A percentile compares a stretch with the other conserved stretches of the same genome.
Conservation (phyloP, 2,329 filamentous ascomycete species). For the Niveomyces coronatus region DNA sequence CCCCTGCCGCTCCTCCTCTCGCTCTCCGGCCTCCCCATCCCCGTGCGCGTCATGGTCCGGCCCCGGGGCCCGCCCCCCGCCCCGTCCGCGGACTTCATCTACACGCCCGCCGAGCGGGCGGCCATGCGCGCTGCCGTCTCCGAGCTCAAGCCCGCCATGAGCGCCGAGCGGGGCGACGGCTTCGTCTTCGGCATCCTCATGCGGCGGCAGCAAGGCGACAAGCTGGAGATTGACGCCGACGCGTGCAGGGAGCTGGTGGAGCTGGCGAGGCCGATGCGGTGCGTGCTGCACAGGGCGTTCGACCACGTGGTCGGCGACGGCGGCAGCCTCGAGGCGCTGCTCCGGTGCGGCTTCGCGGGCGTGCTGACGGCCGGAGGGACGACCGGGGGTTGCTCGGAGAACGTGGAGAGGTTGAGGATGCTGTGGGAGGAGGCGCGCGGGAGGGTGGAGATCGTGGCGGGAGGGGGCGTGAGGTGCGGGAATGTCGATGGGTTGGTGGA, state of each 20-base stretch:
- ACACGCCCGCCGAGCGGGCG: constrained; percentile 32
- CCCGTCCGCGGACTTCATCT: constrained; percentile 34
- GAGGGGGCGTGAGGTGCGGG: constrained; percentile 38
- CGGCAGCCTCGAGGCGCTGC: constrained; percentile 24
- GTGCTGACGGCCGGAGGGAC: constrained; percentile 43
- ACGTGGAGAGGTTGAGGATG: constrained; percentile 25
- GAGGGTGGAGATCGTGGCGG: constrained; percentile 38
- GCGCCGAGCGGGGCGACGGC: constrained; percentile 35
- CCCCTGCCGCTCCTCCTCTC: constrained; percentile 26
- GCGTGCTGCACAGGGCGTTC: constrained; percentile 48
- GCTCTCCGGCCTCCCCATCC: constrained; percentile 22
- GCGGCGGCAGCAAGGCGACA: constrained; percentile 4
- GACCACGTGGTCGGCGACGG: constrained; percentile 31
- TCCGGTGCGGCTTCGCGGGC: constrained; percentile 35
- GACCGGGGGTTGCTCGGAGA: constrained; percentile 27
- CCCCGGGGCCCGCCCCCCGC: constrained; percentile 24
- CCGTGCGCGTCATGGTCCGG: constrained; percentile 46
- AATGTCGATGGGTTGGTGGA: constrained; percentile 25
- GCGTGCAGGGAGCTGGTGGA: constrained; percentile 30
- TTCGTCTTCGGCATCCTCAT: constrained; percentile 45
- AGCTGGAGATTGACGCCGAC: constrained; percentile 27
- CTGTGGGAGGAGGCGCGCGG: constrained; percentile 23
- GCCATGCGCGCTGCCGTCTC: constrained; percentile 32
- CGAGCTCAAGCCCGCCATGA: constrained; percentile 28
- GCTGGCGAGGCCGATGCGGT: constrained; percentile 30